Percentiles rank a stretch among this genome's conserved stretches.
These are phyloP conservation scores for Babesia ovata DNA, from an alignment of 169 alveolate genomes.

Conservation along the genomic window DNA sequence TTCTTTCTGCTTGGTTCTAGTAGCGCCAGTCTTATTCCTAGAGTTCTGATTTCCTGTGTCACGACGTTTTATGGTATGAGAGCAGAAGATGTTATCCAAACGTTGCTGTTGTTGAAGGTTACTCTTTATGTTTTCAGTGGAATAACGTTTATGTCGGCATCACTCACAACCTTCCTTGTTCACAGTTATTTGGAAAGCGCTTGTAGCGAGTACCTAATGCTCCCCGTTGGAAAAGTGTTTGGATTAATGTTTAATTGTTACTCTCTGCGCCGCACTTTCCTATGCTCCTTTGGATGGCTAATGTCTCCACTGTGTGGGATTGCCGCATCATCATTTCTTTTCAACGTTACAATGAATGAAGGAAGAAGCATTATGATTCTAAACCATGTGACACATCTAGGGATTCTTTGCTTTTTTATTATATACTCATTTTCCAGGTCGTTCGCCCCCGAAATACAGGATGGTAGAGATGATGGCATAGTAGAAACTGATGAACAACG, in stretches of 20 bases:
- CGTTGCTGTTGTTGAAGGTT: not conserved
- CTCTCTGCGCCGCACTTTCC: not conserved
- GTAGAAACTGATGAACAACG: not conserved
- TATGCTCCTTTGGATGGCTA: slow-evolving; percentile 16
- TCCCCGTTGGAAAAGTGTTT: not conserved
- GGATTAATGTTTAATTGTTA: too few relatives aligned
- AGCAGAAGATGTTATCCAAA: not conserved
- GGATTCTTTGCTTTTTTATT: not conserved
- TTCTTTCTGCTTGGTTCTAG: slow-evolving; percentile 8
- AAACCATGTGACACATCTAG: not conserved
- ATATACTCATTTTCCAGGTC: not conserved
- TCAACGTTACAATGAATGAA: slow-evolving; percentile 2
- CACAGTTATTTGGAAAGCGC: not conserved
- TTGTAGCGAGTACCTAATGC: not conserved
- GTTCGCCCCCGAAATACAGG: not conserved
- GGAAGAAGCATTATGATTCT: not conserved
- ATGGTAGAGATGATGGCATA: not conserved
- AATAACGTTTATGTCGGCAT: slow-evolving; percentile 10
- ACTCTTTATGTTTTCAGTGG: not conserved
- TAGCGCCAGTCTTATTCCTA: not conserved
- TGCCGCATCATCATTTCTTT: not conserved
- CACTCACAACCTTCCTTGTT: not conserved
- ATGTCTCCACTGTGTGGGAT: slow-evolving; percentile 9
- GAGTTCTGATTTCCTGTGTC: not conserved
- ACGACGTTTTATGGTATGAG: not conserved